Percentiles rank a stretch among this genome's conserved stretches.
Evolutionary conservation across 805 yeast species (phyloP).

Genomic region (Wickerhamiella kurtzmanii): DNA sequence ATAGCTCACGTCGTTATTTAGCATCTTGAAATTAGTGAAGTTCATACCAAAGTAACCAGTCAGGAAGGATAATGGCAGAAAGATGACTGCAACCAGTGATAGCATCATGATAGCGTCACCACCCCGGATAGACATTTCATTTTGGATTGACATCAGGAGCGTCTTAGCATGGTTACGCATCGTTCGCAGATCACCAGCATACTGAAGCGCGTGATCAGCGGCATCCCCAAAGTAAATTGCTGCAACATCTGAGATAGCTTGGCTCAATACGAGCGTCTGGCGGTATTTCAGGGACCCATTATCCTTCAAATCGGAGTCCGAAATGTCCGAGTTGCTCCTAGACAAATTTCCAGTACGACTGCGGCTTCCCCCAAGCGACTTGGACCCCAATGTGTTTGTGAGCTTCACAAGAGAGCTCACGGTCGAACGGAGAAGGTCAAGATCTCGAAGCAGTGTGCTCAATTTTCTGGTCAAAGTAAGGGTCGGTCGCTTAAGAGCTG

Average conservation of each 20-base stretch:
- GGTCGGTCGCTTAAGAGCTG: slow-evolving; percentile 37
- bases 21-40: slow-evolving; percentile 31
- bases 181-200: slow-evolving; percentile 39
- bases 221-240: slow-evolving; percentile 42
- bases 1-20: slow-evolving; percentile 29
- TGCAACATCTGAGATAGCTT: slow-evolving; percentile 29
- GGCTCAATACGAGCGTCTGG: neutral
- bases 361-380: neutral
- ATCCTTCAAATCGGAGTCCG: neutral
- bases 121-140: slow-evolving; percentile 43
- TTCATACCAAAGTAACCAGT: slow-evolving; percentile 53
- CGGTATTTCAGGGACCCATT: neutral
- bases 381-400: slow-evolving; percentile 31
- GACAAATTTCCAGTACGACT: neutral
- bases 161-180: slow-evolving; percentile 42
- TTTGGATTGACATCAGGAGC: slow-evolving; percentile 40
- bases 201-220: slow-evolving; percentile 40
- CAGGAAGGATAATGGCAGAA: slow-evolving; percentile 45
- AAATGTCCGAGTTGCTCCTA: neutral
- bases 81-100: slow-evolving; percentile 44
- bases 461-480: slow-evolving; percentile 39
- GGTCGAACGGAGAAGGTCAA: slow-evolving; percentile 34
- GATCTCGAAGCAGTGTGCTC: slow-evolving; percentile 41
- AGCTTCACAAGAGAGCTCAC: slow-evolving; percentile 37
- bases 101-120: slow-evolving; percentile 42